Base-by-base conservation (phyloP, 176 grass and related monocot species). In the Puccinellia tenuiflora region DNA sequence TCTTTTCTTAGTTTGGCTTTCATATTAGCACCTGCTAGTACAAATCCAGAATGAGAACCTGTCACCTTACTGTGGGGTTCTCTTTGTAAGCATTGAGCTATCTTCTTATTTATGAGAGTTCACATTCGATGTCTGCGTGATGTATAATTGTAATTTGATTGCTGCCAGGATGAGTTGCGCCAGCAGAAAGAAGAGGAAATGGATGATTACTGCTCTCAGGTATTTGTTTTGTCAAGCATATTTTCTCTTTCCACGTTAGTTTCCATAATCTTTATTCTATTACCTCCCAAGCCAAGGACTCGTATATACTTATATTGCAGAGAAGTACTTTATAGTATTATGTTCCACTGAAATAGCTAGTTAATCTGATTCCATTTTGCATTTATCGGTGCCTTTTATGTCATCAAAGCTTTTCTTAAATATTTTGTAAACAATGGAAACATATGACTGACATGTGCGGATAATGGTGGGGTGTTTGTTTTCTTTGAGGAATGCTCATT, bases 121-220 rank as follows among this genome's bases (percentile, higher is more conserved):
- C 15, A 3, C 21, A 46, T 16, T 17, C 25, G 28, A 21, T 53
- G 7, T 54, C 42, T 92, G 9, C 25, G 59, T 81, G 60, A 26
- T 59, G 22, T 83, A 72, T 79, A 35, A 84, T 42, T 60, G n/a
- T 42, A 29, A 39, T 87, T 40, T 88, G 54, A 40, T 86, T 45
- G 86, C 71, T 91, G 42, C 39, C 75, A 98, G 96, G 96, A 98
- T 92, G 96, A 98, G 83, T 71, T 98, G 81, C 87, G 96, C 43
- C 96, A 98, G 67, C 89, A 88, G 56, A 98, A 95, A 87, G 93
- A 98, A 90, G 96, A 98, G 85, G 96, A 95, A 84, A 93, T 91
- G 86, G 96, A 98, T 87, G 96, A 98, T 75, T 98, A 98, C 84
- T 98, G 96, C 82, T 98, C 96, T 85, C 96, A 98, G 96, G 96